These are phyloP conservation scores for Clarireedia sp. DNA, from an alignment of 2,329 filamentous ascomycete species.

Conservation along the genomic window DNA sequence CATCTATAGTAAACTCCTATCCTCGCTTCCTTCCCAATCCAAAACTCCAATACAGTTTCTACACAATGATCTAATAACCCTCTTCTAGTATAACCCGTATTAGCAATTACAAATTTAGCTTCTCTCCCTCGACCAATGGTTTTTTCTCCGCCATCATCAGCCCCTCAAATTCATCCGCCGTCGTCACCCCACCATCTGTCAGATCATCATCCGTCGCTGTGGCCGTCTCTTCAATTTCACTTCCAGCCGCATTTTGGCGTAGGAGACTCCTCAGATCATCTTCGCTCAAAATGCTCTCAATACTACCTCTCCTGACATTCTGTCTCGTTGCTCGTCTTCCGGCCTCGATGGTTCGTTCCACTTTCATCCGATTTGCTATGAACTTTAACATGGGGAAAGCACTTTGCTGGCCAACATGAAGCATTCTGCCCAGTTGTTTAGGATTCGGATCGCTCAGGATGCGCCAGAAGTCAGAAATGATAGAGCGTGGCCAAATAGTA, in stretches of 20 bases:
- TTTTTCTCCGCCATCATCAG: constrained; percentile 1
- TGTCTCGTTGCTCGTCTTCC: constrained; percentile 48
- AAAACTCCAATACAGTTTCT: not conserved
- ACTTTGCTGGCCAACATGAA: constrained; percentile 81
- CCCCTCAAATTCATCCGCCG: constrained; percentile 17
- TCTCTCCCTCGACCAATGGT: constrained; percentile 4
- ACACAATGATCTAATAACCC: not conserved
- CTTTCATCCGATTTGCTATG: constrained; percentile 74
- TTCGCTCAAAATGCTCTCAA: constrained; percentile 54
- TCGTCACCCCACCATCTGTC: constrained; percentile 21
- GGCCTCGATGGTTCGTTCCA: constrained; percentile 64
- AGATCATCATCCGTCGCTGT: constrained; percentile 27
- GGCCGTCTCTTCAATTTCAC: constrained; percentile 27
- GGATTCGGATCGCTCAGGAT: constrained; percentile 80
- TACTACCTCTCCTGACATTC: constrained; percentile 41
- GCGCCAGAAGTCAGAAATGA: constrained; percentile 70
- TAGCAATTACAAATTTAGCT: not conserved
- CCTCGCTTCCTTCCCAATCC: not conserved
- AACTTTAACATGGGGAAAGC: constrained; percentile 90
- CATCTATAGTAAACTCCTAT: not conserved
- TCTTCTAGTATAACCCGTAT: not conserved
- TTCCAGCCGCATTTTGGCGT: constrained; percentile 20
- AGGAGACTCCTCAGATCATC: constrained; percentile 49
- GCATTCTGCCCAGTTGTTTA: constrained; percentile 72
- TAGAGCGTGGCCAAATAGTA: constrained; percentile 87